These are phyloP conservation scores for Hypomyces perniciosus DNA, from an alignment of 2,329 filamentous ascomycete species.

Conservation along the genomic window DNA sequence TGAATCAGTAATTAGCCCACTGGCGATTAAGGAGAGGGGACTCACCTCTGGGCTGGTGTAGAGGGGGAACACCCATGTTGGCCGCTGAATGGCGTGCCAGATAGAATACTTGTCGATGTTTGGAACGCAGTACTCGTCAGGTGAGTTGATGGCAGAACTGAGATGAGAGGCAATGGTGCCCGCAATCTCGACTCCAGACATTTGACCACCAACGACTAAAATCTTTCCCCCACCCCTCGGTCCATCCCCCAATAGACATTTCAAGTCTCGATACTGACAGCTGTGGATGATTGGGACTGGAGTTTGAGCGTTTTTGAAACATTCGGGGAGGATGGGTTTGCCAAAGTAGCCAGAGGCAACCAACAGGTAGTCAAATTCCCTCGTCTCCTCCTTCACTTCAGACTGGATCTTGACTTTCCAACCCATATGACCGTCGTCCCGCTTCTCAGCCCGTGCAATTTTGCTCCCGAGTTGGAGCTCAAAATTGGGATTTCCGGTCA, in stretches of 20 bases:
- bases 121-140: slow-evolving; percentile 34
- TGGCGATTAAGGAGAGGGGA: neutral
- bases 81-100: slow-evolving; percentile 63
- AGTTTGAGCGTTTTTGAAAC: slow-evolving; percentile 28
- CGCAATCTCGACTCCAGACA: slow-evolving; percentile 75
- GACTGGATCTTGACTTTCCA: slow-evolving; percentile 38
- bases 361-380: slow-evolving; percentile 64
- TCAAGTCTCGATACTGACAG: slow-evolving; percentile 55
- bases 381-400: slow-evolving; percentile 32
- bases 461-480: slow-evolving; percentile 45
- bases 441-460: slow-evolving; percentile 36
- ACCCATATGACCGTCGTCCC: slow-evolving; percentile 28
- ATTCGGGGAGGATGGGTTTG: slow-evolving; percentile 45
- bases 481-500: slow-evolving; percentile 33
- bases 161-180: slow-evolving; percentile 65
- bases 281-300: slow-evolving; percentile 58
- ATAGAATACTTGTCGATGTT: slow-evolving; percentile 50
- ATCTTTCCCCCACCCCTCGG: slow-evolving; percentile 50
- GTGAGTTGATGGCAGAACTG: slow-evolving; percentile 55
- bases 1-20: neutral
- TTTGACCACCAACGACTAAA: slow-evolving; percentile 71
- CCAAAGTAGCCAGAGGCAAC: slow-evolving; percentile 75
- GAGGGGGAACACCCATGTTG: slow-evolving; percentile 66
- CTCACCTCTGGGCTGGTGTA: slow-evolving; percentile 46
- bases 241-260: slow-evolving; percentile 38